Base-by-base conservation (phyloP, 2,329 filamentous ascomycete species). In the Fusarium sp. region DNA sequence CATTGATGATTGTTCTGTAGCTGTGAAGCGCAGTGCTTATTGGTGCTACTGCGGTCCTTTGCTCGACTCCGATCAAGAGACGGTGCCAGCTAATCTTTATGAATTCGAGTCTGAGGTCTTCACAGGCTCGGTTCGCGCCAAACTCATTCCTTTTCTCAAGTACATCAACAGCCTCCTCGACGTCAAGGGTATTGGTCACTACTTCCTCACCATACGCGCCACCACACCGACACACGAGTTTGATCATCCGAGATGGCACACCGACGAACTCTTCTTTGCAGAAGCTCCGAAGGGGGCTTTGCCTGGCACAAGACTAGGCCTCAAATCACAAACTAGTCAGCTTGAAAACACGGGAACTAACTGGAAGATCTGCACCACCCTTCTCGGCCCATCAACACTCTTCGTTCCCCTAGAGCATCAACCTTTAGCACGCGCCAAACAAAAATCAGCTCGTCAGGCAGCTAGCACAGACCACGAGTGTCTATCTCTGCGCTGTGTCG, bases 181-280 rank as follows among this genome's bases (percentile, higher is more conserved):
- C 5, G 45, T 59, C 6, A 78, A 77, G 32, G 76, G 75, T 6
- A 67, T 82, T 7, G 65, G 75, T 5, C 73, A 83, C 68, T 85
- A 84, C 66, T 83, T 83, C 76, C 67, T 85, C 14, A 84, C 83
- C 0, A 78, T 85, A 53, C 81, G 83, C 45, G 82, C 83, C 48
- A 82, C 81, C 0, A 79, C 72, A 41, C 76, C 80, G 1, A 82
- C 80, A 0, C 44, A 67, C 32, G 81, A 83, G 26, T 85, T 79
- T 68, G 79, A 85, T 63, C 74, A 65, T 11, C 79, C 81, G 1
- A 74, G 83, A 46, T 85, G 83, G 83, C 83, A 85, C 60, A 81
- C 81, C 0, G 83, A 85, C 62, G 82, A 85, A 56, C 72, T 82
- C 17, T 84, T 85, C 71, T 85, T 80, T 62, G 60, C 60, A 47